phyloP scores from a whole-genome alignment of 148 eudicot genomes.

The Camellia lanceoleosa region DNA sequence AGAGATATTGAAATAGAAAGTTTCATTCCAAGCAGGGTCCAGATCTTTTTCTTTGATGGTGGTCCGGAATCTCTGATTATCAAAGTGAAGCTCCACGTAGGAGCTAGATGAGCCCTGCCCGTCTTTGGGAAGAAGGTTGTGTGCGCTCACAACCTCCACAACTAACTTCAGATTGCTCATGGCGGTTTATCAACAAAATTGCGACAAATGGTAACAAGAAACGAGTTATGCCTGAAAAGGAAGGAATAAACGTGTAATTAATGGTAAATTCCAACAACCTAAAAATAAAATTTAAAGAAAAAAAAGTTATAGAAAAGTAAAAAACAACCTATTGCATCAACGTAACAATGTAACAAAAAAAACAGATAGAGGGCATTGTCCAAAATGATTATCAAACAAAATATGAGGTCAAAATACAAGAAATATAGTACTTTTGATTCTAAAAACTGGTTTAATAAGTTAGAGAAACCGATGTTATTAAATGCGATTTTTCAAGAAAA shows the following conservation, averaged over 20 bases:
- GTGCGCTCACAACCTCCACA: slow-evolving; percentile 82
- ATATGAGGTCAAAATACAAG: too few relatives aligned
- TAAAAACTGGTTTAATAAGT: neutral
- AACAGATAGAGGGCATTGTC: neutral
- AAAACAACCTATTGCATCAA: too few relatives aligned
- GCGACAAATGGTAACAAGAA: neutral
- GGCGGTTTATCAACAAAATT: neutral
- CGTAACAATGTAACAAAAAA: neutral
- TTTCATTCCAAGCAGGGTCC: slow-evolving; percentile 80
- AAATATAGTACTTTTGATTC: neutral
- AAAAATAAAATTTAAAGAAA: too few relatives aligned
- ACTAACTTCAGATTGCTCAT: slow-evolving; percentile 81
- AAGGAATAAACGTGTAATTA: neutral
- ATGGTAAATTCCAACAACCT: too few relatives aligned
- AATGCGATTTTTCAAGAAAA: neutral
- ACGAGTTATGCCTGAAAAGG: slow-evolving; percentile 13
- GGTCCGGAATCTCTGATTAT: slow-evolving; percentile 65
- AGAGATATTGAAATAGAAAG: slow-evolving; percentile 70
- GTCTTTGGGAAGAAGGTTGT: slow-evolving; percentile 64
- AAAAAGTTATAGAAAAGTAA: too few relatives aligned
- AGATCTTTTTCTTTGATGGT: slow-evolving; percentile 69
- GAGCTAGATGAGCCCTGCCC: slow-evolving; percentile 72
- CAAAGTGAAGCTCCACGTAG: slow-evolving; percentile 77
- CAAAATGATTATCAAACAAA: neutral
- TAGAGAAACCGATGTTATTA: neutral